A percentile compares a stretch with the other conserved stretches of the same genome.
These are phyloP conservation scores for Lachnellula occidentalis DNA, from an alignment of 2,329 filamentous ascomycete genomes.

Conservation along the genomic window DNA sequence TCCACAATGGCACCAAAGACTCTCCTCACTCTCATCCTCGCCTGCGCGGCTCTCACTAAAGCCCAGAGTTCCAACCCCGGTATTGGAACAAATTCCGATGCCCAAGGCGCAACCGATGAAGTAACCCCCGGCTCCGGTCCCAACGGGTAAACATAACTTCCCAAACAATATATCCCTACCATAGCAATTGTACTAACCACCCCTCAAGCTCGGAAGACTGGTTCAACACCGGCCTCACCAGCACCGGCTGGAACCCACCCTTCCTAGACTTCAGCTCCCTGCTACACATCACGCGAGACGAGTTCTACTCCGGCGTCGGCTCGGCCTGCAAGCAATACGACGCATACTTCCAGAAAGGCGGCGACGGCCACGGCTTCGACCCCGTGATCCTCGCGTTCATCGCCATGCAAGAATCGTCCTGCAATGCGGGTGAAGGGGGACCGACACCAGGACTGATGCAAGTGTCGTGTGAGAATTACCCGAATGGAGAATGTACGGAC, in stretches of 20 bases:
- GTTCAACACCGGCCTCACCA: conserved; percentile 29
- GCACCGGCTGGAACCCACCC: conserved; percentile 32
- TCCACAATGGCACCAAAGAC: background rate
- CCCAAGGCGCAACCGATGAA: conserved; percentile 10
- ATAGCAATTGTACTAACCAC: background rate
- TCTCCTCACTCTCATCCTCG: background rate
- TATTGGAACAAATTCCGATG: background rate
- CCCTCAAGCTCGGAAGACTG: conserved; percentile 28
- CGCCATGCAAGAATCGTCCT: conserved; percentile 2
- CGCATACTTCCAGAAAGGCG: conserved; percentile 28
- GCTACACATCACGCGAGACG: conserved; percentile 24
- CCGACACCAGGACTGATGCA: conserved; percentile 35
- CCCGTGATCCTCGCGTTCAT: conserved; percentile 2
- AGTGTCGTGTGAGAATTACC: conserved; percentile 34
- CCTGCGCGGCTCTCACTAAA: background rate
- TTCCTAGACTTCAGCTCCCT: conserved; percentile 30
- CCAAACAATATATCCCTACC: no score
- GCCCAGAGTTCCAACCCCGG: background rate
- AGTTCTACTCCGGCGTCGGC: conserved; percentile 28
- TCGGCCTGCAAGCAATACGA: conserved; percentile 30
- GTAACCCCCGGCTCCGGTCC: conserved; percentile 13
- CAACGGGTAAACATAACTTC: conserved; percentile 5
- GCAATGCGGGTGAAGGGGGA: conserved; percentile 30
- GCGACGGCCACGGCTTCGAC: background rate
- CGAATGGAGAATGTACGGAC: conserved; percentile 31